These are phyloP conservation scores for Nitzschia inconspicua DNA, from an alignment of 108 stramenopile genomes.

Conservation along the genomic window DNA sequence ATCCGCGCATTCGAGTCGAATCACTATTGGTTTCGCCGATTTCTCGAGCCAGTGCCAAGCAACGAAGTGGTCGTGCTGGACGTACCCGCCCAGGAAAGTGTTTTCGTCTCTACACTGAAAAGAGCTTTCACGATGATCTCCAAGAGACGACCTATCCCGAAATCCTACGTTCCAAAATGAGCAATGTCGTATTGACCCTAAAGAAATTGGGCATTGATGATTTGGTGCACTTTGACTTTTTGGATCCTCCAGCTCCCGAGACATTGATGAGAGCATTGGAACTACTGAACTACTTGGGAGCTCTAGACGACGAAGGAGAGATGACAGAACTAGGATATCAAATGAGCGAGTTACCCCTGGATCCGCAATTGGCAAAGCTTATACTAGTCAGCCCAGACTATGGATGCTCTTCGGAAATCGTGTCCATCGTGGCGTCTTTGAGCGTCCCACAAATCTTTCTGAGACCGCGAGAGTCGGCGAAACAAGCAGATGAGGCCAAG, in stretches of 20 bases:
- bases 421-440: constrained; percentile 94
- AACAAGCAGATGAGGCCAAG: constrained; percentile 97
- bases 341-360: constrained; percentile 96
- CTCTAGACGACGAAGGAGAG: constrained; percentile 96
- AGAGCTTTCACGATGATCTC: constrained; percentile 93
- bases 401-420: constrained; percentile 95
- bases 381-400: constrained; percentile 94
- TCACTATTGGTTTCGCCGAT: constrained; percentile 97
- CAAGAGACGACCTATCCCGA: constrained; percentile 99
- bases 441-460: constrained; percentile 96
- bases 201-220: constrained; percentile 98
- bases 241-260: constrained; percentile 99
- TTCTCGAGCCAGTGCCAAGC: constrained; percentile 93
- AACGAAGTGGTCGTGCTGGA: constrained; percentile 95
- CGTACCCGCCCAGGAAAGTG: constrained; percentile 99
- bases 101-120: constrained; percentile 98
- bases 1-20: constrained; percentile 98
- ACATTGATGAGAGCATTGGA: constrained; percentile 99
- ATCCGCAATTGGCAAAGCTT: constrained; percentile 88
- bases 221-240: constrained; percentile 99
- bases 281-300: constrained; percentile 96
- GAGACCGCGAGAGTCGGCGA: constrained; percentile 93
- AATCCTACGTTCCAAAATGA: constrained; percentile 93
- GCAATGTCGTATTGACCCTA: constrained; percentile 92
- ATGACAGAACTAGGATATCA: constrained; percentile 95